Base-by-base conservation (phyloP, 2,329 filamentous ascomycete species). In the Boeremia lycopersici region DNA sequence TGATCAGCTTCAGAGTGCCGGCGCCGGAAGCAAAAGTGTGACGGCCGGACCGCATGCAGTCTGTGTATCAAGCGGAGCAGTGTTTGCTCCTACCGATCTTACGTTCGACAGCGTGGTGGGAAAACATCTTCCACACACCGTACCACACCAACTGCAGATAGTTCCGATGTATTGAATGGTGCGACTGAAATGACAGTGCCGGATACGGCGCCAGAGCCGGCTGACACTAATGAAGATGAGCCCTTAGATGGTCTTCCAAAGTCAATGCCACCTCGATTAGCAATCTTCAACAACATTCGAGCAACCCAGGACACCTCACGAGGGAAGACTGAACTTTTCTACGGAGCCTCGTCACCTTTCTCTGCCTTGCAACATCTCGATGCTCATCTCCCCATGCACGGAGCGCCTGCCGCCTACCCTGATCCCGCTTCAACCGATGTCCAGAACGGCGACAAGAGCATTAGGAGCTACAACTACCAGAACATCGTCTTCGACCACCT, bases 261-360 rank as follows among this genome's bases (percentile, higher is more conserved):
- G 7, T 33, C 53, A 1, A 51, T 56, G 48, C 53, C 53, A 6
- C 42, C 42, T 40, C 53, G 53, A 8, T 12, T 56, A 9, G 30
- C 36, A 7, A 56, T 56, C 8, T 56, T 56, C 33, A 56, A 56
- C 23, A 56, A 56, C 31, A 51, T 56, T 4, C 48, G 53, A 13
- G 53, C 53, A 6, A 51, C 53, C 15, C 53, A 56, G 17, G 34
- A 52, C 7, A 51, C 48, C 11, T 15, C 48, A 9, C 41, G 46
- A 23, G 47, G 52, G 9, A 35, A 29, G 11, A 56, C 48, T 13
- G 53, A 56, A 11, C 15, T 56, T 5, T 56, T 48, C 38, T 56
- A 56, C 19, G 53, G 53, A 26, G 53, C 53, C 1, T 56, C 53
- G 17, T 56, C 53, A 6, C 47, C 44, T 12, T 56, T 56, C 19